phyloP scores from a whole-genome alignment of 768 basidiomycete genomes.

The Tubosaeta sp. region DNA sequence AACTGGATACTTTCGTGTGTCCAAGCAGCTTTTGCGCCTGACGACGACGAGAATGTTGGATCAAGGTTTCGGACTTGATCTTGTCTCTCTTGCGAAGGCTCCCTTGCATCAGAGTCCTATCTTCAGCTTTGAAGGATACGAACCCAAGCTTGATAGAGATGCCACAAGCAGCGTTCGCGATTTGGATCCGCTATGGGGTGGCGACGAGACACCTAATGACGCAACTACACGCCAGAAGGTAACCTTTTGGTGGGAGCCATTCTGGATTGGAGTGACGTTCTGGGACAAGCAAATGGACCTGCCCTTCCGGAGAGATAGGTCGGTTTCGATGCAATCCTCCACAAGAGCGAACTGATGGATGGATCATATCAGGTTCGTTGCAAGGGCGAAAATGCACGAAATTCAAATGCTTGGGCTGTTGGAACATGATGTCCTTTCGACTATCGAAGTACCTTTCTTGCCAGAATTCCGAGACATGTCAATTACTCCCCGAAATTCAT shows the following conservation, averaged over 20 bases:
- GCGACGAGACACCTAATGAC: constrained; percentile 45
- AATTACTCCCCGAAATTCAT: constrained; percentile 31
- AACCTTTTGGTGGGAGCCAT: constrained; percentile 88
- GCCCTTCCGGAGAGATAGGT: constrained; percentile 79
- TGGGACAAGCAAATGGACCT: constrained; percentile 88
- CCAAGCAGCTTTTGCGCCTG: constrained; percentile 81
- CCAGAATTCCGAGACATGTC: constrained; percentile 37
- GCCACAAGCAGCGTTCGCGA: constrained; percentile 44
- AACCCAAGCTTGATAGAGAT: constrained; percentile 51
- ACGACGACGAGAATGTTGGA: constrained; percentile 93
- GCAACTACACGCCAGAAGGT: constrained; percentile 40
- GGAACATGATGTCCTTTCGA: constrained; percentile 86
- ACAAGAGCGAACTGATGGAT: background rate
- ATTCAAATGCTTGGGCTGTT: constrained; percentile 92
- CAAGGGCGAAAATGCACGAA: constrained; percentile 95
- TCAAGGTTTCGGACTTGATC: constrained; percentile 86
- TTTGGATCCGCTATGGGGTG: constrained; percentile 73
- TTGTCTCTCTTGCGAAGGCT: constrained; percentile 84
- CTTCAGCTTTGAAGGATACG: constrained; percentile 77
- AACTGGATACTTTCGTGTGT: constrained; percentile 89
- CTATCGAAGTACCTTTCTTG: constrained; percentile 82
- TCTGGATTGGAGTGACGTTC: constrained; percentile 77
- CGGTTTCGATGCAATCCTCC: constrained; percentile 6
- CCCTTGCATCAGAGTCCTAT: constrained; percentile 92
- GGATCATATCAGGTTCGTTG: constrained; percentile 65